Evolutionary conservation across 495 filamentous ascomycete species (phyloP).

Genomic region (Hyaloscypha finlandica): DNA sequence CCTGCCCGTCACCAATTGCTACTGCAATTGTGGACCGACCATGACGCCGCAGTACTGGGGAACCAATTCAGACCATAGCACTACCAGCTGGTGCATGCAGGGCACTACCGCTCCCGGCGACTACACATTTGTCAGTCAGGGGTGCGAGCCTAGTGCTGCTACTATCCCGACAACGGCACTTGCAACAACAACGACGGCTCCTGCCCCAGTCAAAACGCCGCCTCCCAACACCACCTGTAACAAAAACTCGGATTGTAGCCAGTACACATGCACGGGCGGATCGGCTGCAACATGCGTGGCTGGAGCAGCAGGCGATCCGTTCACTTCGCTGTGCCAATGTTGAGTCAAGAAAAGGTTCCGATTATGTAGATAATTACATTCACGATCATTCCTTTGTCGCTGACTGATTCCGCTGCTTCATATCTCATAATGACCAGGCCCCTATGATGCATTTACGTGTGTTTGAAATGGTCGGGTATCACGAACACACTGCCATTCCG

Average conservation of each 20-base stretch:
- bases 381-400: conserved; percentile 9
- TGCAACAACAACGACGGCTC: conserved; percentile 3
- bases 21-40: no score
- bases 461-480: conserved; percentile 11
- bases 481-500: conserved; percentile 10
- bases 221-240: conserved; percentile 17
- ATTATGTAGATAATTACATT: conserved; percentile 11
- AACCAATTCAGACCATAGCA: conserved; percentile 5
- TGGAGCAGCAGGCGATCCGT: conserved; percentile 12
- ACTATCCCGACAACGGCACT: background rate
- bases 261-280: conserved; percentile 9
- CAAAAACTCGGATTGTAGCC: conserved; percentile 16
- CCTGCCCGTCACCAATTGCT: conserved; percentile 12
- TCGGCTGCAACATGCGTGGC: conserved; percentile 13
- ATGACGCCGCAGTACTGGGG: conserved; percentile 13
- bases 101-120: conserved; percentile 7
- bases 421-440: conserved; percentile 11
- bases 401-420: conserved; percentile 5
- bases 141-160: conserved; percentile 6
- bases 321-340: conserved; percentile 12
- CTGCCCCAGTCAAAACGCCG: conserved; percentile 9
- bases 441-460: conserved; percentile 7
- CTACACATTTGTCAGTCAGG: conserved; percentile 9
- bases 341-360: conserved; percentile 4
- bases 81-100: conserved; percentile 10